These are phyloP conservation scores for Tylopilus intermedius DNA, from an alignment of 768 basidiomycete genomes.

Conservation along the genomic window DNA sequence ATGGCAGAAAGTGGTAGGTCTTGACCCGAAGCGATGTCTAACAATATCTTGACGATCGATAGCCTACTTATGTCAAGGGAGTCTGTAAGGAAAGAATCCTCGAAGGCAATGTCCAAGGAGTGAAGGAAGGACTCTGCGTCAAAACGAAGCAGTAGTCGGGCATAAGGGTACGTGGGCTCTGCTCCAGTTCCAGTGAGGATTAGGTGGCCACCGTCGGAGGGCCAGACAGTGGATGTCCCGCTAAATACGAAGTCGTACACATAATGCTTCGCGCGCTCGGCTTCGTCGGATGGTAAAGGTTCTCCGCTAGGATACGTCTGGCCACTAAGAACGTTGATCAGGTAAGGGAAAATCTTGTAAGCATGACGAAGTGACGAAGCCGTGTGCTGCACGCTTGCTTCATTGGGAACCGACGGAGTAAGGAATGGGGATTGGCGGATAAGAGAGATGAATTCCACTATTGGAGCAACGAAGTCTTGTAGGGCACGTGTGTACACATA, in stretches of 20 bases:
- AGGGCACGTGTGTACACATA: constrained; percentile 90
- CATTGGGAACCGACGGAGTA: constrained; percentile 2
- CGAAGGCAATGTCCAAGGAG: constrained; percentile 89
- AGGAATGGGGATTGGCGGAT: constrained; percentile 44
- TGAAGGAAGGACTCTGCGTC: constrained; percentile 94
- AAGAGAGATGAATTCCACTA: constrained; percentile 78
- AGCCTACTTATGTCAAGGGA: constrained; percentile 65
- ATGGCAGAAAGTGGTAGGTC: constrained; percentile 55
- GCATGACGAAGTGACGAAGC: constrained; percentile 53
- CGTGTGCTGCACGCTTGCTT: constrained; percentile 12
- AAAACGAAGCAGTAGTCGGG: constrained; percentile 75
- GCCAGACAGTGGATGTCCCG: constrained; percentile 76
- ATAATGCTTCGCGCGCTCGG: constrained; percentile 60
- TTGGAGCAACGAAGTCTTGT: constrained; percentile 81
- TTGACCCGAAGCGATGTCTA: constrained; percentile 63
- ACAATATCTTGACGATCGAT: constrained; percentile 74
- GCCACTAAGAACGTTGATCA: constrained; percentile 76
- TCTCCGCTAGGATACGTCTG: constrained; percentile 83
- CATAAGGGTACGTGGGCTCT: constrained; percentile 88
- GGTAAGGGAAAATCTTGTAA: constrained; percentile 88
- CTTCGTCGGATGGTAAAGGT: constrained; percentile 59
- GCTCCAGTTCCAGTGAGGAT: constrained; percentile 67
- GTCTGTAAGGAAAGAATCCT: constrained; percentile 85
- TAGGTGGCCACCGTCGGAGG: constrained; percentile 67
- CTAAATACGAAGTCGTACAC: constrained; percentile 84